Evolutionary conservation across 345 rosid genomes (phyloP), one percentile per base, ranked within the genome.

Genomic region (Mallotus nudiflorus): DNA sequence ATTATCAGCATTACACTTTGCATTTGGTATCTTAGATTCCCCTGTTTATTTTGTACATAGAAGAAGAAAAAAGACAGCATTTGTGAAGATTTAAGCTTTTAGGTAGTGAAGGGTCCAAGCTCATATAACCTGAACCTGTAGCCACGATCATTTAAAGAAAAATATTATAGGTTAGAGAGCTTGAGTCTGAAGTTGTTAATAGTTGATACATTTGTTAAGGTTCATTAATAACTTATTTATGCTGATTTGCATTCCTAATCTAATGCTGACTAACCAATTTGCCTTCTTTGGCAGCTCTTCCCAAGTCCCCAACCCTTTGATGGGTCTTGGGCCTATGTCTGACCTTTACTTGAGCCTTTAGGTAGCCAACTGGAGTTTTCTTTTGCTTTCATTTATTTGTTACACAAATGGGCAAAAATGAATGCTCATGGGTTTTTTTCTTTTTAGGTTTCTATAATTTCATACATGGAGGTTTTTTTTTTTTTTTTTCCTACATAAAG

Each of bases 31-130:
- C n/a, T 39, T 72, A 72, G 79, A 73, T 71, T 80, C 77, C 74
- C 70, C 6, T 75, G 78, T 79, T 65, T 66, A 81, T 77, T 71
- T 10, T 83, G 89, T 85, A 80, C 79, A 85, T 85, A 85, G 81
- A 81, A 60, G 62, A 42, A 42, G 9, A 9, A 42, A 3, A 81
- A 77, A 73, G 67, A 78, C 60, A 66, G 68, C 79, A 68, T 62
- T 28, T 71, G 76, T 78, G 82, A 79, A 85, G 85, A 77, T 76
- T 80, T 69, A 77, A 78, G 78, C 20, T 61, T 63, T 73, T 81
- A 76, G 85, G 76, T 79, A 79, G 83, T 42, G 27, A 77, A 29
- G 69, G 69, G 80, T 62, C 52, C 78, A 20, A 73, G 75, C 73
- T 73, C 45, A 68, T 52, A 5, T 28, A 50, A 57, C 64, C 22